phyloP scores from a whole-genome alignment of 495 filamentous ascomycete species.

The Daldinia caldariorum region DNA sequence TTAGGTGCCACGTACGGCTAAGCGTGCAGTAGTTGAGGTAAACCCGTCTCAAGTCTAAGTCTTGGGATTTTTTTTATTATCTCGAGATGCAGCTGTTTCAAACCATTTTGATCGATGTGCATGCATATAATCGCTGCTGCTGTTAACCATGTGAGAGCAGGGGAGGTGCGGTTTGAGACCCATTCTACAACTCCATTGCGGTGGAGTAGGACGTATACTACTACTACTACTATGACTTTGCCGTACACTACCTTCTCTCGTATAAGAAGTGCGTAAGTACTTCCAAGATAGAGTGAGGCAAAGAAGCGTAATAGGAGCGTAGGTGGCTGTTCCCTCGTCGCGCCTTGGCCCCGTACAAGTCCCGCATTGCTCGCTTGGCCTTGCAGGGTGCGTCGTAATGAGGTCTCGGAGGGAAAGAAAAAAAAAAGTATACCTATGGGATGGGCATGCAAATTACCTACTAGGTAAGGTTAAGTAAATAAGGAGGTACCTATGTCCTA shows the following conservation, averaged over 20 bases:
- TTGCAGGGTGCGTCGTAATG: constrained; percentile 27
- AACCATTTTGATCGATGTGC: constrained; percentile 36
- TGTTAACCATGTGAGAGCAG: constrained; percentile 10
- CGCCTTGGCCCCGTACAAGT: neutral
- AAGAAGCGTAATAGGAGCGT: constrained; percentile 19
- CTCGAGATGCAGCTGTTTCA: constrained; percentile 18
- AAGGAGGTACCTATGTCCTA: neutral
- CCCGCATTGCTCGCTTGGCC: constrained; percentile 2
- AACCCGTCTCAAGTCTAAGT: constrained; percentile 19
- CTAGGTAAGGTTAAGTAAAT: neutral
- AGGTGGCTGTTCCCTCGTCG: constrained; percentile 22
- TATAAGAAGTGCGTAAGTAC: constrained; percentile 28
- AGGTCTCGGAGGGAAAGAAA: neutral
- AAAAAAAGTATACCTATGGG: neutral
- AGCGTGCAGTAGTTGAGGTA: constrained; percentile 1
- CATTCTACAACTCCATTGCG: constrained; percentile 4
- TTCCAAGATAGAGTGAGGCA: too few species aligned
- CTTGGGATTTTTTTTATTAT: constrained; percentile 11
- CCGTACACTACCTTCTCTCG: constrained; percentile 23
- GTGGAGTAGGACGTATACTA: constrained; percentile 26
- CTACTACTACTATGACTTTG: neutral
- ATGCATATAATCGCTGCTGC: constrained; percentile 25
- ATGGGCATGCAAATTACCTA: too few species aligned
- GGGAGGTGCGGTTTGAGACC: constrained; percentile 21
- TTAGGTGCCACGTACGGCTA: constrained; percentile 1